Evolutionary conservation across 345 rosid species (phyloP).

Genomic region (Populus davidiana): DNA sequence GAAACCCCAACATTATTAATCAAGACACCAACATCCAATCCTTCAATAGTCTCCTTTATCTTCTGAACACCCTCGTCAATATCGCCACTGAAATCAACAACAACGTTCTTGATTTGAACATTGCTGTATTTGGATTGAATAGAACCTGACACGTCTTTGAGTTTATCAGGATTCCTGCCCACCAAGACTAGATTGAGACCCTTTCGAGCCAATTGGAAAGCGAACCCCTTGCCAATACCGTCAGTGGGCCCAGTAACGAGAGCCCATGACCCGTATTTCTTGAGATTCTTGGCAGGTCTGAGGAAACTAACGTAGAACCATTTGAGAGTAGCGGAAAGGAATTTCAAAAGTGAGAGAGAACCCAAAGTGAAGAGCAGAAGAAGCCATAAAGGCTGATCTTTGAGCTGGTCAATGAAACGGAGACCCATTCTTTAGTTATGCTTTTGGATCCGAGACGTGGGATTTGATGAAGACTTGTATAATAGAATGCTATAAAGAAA

Average conservation of each 20-base stretch:
- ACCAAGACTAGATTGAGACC: conserved; percentile 83
- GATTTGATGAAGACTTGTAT: not conserved
- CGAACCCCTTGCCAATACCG: conserved; percentile 88
- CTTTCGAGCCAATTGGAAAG: conserved; percentile 69
- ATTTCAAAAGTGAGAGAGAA: conserved; percentile 49
- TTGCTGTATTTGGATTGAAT: conserved; percentile 48
- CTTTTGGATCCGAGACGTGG: conserved; percentile 19
- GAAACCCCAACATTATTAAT: conserved; percentile 90
- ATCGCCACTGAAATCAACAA: conserved; percentile 85
- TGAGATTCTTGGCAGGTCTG: conserved; percentile 76
- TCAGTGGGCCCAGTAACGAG: conserved; percentile 88
- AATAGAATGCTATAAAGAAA: not conserved
- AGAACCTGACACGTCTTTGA: conserved; percentile 58
- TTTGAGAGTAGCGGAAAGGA: conserved; percentile 36
- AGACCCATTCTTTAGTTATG: conserved; percentile 38
- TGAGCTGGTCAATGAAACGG: conserved; percentile 45
- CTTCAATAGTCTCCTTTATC: conserved; percentile 64
- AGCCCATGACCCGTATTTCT: conserved; percentile 95
- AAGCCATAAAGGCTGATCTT: conserved; percentile 66
- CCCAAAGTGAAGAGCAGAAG: conserved; percentile 54
- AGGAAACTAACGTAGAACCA: conserved; percentile 85
- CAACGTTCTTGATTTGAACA: conserved; percentile 57
- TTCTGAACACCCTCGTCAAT: conserved; percentile 65
- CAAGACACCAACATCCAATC: conserved; percentile 74
- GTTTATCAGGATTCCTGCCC: conserved; percentile 67